These are phyloP conservation scores for Speleostelium caveatum DNA, from an alignment of 78 protist species.

Conservation along the genomic window DNA sequence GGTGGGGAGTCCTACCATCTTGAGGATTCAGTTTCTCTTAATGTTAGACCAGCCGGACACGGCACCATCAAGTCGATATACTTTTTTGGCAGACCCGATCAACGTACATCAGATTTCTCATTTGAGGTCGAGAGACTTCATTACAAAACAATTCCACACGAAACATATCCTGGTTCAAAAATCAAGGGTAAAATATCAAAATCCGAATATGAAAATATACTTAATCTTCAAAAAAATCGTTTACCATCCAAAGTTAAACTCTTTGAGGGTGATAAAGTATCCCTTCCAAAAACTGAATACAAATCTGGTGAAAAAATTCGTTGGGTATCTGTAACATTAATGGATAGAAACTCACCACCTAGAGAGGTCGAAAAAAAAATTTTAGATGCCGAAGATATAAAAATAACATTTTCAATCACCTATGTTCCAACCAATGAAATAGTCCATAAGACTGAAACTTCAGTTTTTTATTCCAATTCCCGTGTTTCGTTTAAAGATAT, in stretches of 20 bases:
- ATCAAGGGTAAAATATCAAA: constrained; percentile 9
- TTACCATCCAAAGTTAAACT: constrained; percentile 54
- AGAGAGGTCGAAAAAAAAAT: constrained; percentile 49
- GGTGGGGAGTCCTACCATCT: constrained; percentile 5
- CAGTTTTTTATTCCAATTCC: constrained; percentile 13
- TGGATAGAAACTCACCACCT: constrained; percentile 43
- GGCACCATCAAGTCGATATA: constrained; percentile 37
- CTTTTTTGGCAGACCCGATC: constrained; percentile 43
- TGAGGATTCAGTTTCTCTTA: constrained; percentile 21
- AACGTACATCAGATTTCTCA: constrained; percentile 6
- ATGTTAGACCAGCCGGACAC: not conserved
- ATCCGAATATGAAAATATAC: not conserved
- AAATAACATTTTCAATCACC: not conserved
- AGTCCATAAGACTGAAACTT: not conserved
- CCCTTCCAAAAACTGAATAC: constrained; percentile 14
- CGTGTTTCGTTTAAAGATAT: constrained; percentile 29
- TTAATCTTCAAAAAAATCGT: not conserved
- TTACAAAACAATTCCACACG: constrained; percentile 20
- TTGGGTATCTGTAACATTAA: constrained; percentile 20
- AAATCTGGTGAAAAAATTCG: constrained; percentile 38
- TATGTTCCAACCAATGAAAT: constrained; percentile 4
- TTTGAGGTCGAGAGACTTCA: constrained; percentile 2
- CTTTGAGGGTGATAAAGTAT: constrained; percentile 54
- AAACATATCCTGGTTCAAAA: not conserved
- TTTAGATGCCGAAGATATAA: constrained; percentile 12